phyloP scores from a whole-genome alignment of 495 filamentous ascomycete species.

The Chaetomium cochliodes region DNA sequence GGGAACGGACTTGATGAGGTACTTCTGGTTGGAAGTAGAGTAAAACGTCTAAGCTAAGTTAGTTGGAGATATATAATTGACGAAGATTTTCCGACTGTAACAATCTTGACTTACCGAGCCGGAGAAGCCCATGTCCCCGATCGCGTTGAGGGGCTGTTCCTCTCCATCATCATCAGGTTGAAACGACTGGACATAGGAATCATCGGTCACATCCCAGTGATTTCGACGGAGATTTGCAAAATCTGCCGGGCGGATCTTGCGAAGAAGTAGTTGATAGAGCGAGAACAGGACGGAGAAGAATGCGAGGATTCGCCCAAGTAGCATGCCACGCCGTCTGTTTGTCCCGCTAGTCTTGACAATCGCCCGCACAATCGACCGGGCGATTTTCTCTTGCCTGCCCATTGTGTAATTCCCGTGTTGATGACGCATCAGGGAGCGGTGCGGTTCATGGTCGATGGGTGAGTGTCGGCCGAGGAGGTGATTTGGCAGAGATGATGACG shows the following conservation, averaged over 20 bases:
- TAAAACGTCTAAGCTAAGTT: conserved; percentile 57
- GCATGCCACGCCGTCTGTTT: conserved; percentile 17
- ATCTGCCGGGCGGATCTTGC: conserved; percentile 40
- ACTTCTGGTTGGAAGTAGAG: conserved; percentile 57
- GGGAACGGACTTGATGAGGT: conserved; percentile 65
- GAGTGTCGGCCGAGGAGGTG: neutral
- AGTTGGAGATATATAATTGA: neutral
- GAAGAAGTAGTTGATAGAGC: conserved; percentile 40
- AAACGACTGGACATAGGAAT: conserved; percentile 33
- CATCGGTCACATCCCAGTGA: conserved; percentile 33
- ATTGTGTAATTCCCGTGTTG: neutral
- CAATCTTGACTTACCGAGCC: conserved; percentile 30
- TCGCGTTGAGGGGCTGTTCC: conserved; percentile 32
- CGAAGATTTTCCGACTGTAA: neutral
- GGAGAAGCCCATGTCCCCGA: conserved; percentile 41
- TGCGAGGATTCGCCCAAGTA: conserved; percentile 28
- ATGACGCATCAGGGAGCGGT: neutral
- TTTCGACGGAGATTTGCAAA: conserved; percentile 37
- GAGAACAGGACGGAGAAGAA: conserved; percentile 41
- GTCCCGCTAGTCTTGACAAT: conserved; percentile 33
- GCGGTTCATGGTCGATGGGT: neutral
- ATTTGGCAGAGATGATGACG: neutral
- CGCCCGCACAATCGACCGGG: conserved; percentile 40
- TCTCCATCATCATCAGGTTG: conserved; percentile 17
- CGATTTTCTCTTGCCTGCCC: conserved; percentile 34